Conservation (phyloP, 2,329 filamentous ascomycete genomes). For the Xylaria sp. region DNA sequence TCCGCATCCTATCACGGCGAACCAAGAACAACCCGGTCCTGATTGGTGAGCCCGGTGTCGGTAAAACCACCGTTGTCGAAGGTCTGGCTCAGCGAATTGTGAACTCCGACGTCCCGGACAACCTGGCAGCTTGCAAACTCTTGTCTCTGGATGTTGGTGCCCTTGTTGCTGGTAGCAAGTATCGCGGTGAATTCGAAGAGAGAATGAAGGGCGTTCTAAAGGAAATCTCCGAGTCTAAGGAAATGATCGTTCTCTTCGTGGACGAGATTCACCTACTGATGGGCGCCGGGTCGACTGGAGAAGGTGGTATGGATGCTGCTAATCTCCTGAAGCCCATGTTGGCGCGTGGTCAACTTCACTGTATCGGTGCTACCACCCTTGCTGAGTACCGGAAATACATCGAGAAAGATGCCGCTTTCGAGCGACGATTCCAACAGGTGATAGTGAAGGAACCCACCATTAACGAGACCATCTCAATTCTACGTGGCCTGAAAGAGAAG, state of each 20-base stretch:
- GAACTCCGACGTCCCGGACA: slow-evolving; percentile 95
- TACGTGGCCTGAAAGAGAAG: slow-evolving; percentile 97
- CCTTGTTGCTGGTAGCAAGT: slow-evolving; percentile 96
- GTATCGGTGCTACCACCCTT: slow-evolving; percentile 95
- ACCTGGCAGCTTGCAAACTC: slow-evolving; percentile 91
- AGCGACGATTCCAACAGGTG: slow-evolving; percentile 98
- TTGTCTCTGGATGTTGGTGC: slow-evolving; percentile 96
- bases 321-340: slow-evolving; percentile 99
- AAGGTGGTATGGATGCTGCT: slow-evolving; percentile 98
- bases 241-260: slow-evolving; percentile 97
- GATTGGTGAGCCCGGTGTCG: slow-evolving; percentile 97
- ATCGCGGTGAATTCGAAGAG: slow-evolving; percentile 98
- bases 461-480: slow-evolving; percentile 91
- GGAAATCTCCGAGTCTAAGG: slow-evolving; percentile 93
- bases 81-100: slow-evolving; percentile 95
- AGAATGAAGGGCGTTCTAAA: slow-evolving; percentile 99
- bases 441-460: slow-evolving; percentile 94
- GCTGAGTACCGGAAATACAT: slow-evolving; percentile 98
- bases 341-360: slow-evolving; percentile 94
- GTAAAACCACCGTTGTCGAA: slow-evolving; percentile 98
- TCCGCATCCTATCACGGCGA: slow-evolving; percentile 89
- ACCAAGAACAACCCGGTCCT: slow-evolving; percentile 99
- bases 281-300: slow-evolving; percentile 93
- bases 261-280: slow-evolving; percentile 99
- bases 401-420: slow-evolving; percentile 97